Base-by-base conservation (phyloP, 257 asterid genomes). In the Rubia yunnanensis region DNA sequence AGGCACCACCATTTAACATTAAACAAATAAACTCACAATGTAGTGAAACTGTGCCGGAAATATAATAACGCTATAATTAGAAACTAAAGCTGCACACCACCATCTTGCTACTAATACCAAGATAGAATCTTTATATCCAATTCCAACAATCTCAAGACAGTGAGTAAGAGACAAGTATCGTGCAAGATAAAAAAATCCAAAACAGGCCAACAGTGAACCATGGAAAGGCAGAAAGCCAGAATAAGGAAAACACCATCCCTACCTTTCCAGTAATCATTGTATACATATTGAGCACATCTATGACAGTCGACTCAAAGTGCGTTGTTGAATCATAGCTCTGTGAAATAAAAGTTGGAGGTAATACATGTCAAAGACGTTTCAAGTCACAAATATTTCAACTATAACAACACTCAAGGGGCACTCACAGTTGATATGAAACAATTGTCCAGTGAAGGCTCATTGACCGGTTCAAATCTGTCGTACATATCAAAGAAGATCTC, bases 401-500 rank as follows among this genome's bases (percentile, higher is more conserved):
- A 48, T 27, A 46, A 73, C 55, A 72, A 50, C 5, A 72, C 34
- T 72, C 34, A 39, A 38, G 8, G 63, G 46, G 65, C 73, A 76
- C 98, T 81, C 77, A 89, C 98, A 2, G 94, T 78, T 75, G 98
- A 89, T 79, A 92, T 66, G 72, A 89, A 87, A 84, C 98, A 92
- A 72, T 87, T 92, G 89, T 92, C 98, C 68, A 83, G 68, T 63
- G 94, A 63, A 66, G 89, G 84, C 71, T 92, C 95, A 34, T 92
- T 92, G 72, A 83, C 94, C 62, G 98, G 97, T 78, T 87, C 97
- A 65, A 32, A 83, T 86, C 94, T 75, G 83, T 89, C 98, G 34
- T 85, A 87, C 65, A 89, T 85, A 81, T 92, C 98, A 53, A 75
- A 92, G 81, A 89, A 83, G 48, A 89, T 85, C 89, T 92, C 98